Evolutionary conservation across 495 filamentous ascomycete genomes (phyloP).

Genomic region (Zalerion maritima): DNA sequence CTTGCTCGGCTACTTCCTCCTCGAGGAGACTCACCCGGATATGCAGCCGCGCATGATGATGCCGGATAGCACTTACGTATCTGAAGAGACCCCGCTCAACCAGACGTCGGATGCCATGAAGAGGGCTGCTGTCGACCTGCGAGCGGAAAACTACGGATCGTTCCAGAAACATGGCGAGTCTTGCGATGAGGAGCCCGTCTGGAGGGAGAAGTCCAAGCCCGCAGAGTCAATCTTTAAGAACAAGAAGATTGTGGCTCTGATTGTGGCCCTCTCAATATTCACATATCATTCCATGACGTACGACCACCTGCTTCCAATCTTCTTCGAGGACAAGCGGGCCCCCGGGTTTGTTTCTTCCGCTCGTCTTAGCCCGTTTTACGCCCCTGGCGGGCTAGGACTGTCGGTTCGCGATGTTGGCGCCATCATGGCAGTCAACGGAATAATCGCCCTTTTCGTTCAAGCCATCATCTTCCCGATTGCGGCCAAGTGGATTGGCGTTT

Average conservation of each 20-base stretch:
- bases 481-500: constrained; percentile 58
- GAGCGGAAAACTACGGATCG: constrained; percentile 64
- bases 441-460: constrained; percentile 68
- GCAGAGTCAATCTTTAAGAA: constrained; percentile 39
- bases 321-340: constrained; percentile 54
- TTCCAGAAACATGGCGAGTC: constrained; percentile 44
- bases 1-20: constrained; percentile 52
- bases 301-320: constrained; percentile 72
- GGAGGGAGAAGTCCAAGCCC: constrained; percentile 18
- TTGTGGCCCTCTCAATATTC: constrained; percentile 63
- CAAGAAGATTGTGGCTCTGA: constrained; percentile 50
- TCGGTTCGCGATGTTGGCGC: constrained; percentile 59
- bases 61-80: constrained; percentile 38
- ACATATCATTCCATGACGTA: constrained; percentile 83
- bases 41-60: constrained; percentile 46
- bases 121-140: constrained; percentile 53
- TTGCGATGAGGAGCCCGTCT: constrained; percentile 21
- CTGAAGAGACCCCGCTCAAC: constrained; percentile 54
- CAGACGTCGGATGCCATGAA: constrained; percentile 55
- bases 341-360: constrained; percentile 12
- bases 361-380: constrained; percentile 31
- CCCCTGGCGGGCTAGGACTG: constrained; percentile 62
- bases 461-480: constrained; percentile 58
- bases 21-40: constrained; percentile 71
- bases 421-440: constrained; percentile 65